phyloP scores from a whole-genome alignment of 148 eudicot species.

The Rhododendron ovatum region DNA sequence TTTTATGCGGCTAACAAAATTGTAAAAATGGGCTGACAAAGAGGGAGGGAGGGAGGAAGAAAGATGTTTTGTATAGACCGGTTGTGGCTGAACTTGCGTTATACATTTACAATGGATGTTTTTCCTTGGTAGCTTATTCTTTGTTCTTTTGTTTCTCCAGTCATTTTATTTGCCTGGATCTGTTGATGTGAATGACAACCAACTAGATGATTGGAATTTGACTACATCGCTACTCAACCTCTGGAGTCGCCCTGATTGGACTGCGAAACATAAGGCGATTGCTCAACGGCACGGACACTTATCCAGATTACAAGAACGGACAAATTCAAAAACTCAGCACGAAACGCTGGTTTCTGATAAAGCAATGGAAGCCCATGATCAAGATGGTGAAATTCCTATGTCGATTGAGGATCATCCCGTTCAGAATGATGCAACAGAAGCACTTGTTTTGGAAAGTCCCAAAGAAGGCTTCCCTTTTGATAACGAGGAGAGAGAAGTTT shows the following conservation, averaged over 20 bases:
- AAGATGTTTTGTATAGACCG: neutral
- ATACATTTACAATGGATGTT: neutral
- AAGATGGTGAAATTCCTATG: conserved; percentile 10
- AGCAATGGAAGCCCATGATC: conserved; percentile 13
- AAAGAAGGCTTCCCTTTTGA: conserved; percentile 17
- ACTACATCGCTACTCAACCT: conserved; percentile 65
- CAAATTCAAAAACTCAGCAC: conserved; percentile 11
- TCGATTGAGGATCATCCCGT: conserved; percentile 14
- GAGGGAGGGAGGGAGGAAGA: neutral
- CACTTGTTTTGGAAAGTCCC: conserved; percentile 10
- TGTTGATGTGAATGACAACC: conserved; percentile 64
- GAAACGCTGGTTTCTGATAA: conserved; percentile 5
- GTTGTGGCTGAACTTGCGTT: neutral
- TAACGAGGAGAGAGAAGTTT: conserved; percentile 15
- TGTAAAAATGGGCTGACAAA: neutral
- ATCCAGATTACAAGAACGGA: conserved; percentile 18
- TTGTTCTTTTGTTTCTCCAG: conserved; percentile 30
- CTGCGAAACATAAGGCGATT: conserved; percentile 51
- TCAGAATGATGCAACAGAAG: conserved; percentile 15
- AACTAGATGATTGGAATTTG: conserved; percentile 84
- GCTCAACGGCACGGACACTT: conserved; percentile 60
- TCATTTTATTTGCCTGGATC: conserved; percentile 96
- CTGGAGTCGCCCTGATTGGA: conserved; percentile 84
- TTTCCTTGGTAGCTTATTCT: neutral
- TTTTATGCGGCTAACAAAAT: neutral